phyloP scores from a whole-genome alignment of 306 rosid species.

The Malus asiatica region DNA sequence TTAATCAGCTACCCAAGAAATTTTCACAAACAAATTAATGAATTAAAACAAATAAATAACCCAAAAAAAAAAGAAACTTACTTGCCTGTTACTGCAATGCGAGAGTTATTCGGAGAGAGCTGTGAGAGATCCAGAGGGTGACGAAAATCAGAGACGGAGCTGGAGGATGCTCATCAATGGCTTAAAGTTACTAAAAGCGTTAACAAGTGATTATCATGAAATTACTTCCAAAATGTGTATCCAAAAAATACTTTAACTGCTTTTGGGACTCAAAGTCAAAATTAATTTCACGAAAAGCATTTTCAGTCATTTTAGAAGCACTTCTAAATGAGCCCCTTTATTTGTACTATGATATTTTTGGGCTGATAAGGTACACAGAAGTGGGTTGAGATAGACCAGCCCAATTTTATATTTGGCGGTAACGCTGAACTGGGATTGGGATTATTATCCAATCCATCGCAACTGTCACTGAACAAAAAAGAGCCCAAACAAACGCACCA shows the following conservation, averaged over 20 bases:
- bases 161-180: neutral
- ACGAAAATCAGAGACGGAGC: neutral
- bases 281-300: too few species aligned
- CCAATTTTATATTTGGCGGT: neutral
- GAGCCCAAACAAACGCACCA: neutral
- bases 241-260: too few species aligned
- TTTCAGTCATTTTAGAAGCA: too few species aligned
- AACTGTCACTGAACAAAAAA: neutral
- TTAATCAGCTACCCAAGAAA: neutral
- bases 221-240: too few species aligned
- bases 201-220: too few species aligned
- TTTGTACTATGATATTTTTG: too few species aligned
- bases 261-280: too few species aligned
- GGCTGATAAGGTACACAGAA: too few species aligned
- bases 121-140: neutral
- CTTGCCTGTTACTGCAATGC: neutral
- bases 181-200: neutral
- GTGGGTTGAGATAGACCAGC: neutral
- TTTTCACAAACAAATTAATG: neutral
- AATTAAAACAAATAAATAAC: neutral
- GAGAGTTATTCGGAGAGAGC: neutral
- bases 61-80: neutral
- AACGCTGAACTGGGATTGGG: neutral
- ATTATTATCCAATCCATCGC: neutral
- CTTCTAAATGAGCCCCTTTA: too few species aligned